Percentiles rank a stretch among this genome's conserved stretches.
These are phyloP conservation scores for Sarocladium kiliense DNA, from an alignment of 2,329 filamentous ascomycete species.

Conservation along the genomic window DNA sequence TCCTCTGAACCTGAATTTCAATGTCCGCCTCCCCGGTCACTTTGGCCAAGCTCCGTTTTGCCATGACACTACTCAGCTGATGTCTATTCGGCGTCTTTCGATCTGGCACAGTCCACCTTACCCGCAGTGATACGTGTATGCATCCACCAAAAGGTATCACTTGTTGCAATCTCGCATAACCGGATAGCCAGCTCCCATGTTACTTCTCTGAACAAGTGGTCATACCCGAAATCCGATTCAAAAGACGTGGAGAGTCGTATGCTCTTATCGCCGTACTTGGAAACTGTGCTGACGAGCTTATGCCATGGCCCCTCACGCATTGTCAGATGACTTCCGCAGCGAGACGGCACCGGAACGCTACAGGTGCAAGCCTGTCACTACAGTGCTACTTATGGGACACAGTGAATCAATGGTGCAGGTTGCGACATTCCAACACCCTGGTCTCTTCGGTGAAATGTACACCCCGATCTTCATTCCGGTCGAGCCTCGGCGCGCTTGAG, in stretches of 20 bases:
- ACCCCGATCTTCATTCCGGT: neutral
- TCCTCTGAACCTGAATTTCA: too few relatives aligned
- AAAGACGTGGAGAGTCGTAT: neutral
- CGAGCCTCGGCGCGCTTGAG: neutral
- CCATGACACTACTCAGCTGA: neutral
- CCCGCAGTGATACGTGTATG: neutral
- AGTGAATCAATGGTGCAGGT: too few relatives aligned
- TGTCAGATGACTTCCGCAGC: neutral
- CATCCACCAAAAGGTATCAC: neutral
- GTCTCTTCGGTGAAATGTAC: neutral
- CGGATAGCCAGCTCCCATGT: neutral
- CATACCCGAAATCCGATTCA: too few relatives aligned
- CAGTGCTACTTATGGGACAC: too few relatives aligned
- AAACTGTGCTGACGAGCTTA: neutral
- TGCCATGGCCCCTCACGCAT: neutral
- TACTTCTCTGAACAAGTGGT: too few relatives aligned
- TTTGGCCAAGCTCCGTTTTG: neutral
- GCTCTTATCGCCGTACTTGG: neutral
- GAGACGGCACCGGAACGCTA: neutral
- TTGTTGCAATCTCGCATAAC: neutral
- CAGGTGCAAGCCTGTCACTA: neutral
- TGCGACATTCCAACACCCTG: neutral
- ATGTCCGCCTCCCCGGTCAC: slow-evolving; percentile 1
- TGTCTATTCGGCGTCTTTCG: neutral
- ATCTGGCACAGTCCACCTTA: neutral